These are phyloP conservation scores for Exophiala viscosa DNA, from an alignment of 2,329 filamentous ascomycete genomes.

Conservation along the genomic window DNA sequence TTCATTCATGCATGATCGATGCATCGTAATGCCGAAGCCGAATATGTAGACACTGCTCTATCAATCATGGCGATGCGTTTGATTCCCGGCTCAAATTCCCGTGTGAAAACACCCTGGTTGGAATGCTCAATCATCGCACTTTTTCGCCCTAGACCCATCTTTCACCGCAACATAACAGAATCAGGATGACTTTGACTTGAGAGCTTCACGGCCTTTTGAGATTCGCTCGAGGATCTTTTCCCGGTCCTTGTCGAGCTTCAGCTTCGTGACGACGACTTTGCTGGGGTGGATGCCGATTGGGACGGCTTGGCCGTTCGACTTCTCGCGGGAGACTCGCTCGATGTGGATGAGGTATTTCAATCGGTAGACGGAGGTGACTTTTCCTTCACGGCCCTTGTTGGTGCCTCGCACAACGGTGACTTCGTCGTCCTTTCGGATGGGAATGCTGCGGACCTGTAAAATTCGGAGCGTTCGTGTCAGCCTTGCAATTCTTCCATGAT, in stretches of 20 bases:
- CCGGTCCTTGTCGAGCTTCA: constrained; percentile 71
- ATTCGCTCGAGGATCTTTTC: constrained; percentile 48
- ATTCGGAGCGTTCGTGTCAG: constrained; percentile 2
- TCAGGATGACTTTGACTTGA: constrained; percentile 27
- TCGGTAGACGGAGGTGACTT: constrained; percentile 95
- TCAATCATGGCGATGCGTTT: constrained; percentile 3
- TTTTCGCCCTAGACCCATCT: constrained; percentile 5
- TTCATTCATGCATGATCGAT: constrained; percentile 14
- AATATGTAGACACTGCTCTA: constrained; percentile 19
- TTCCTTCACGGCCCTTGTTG: constrained; percentile 98
- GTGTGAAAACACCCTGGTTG: constrained; percentile 3
- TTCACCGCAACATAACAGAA: background rate
- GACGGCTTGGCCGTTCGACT: constrained; percentile 93
- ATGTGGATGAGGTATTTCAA: constrained; percentile 97
- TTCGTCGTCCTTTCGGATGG: constrained; percentile 96
- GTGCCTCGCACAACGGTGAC: constrained; percentile 85
- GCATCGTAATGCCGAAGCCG: constrained; percentile 10
- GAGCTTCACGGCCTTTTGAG: constrained; percentile 45
- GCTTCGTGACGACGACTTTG: constrained; percentile 97
- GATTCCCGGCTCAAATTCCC: background rate
- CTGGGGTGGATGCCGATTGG: constrained; percentile 91
- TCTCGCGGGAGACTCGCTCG: constrained; percentile 94
- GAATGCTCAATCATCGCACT: constrained; percentile 4
- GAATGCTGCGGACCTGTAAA: constrained; percentile 81
- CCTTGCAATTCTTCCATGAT: background rate